Base-by-base conservation (phyloP, 768 basidiomycete species). In the Sporobolomyces pararoseus region DNA sequence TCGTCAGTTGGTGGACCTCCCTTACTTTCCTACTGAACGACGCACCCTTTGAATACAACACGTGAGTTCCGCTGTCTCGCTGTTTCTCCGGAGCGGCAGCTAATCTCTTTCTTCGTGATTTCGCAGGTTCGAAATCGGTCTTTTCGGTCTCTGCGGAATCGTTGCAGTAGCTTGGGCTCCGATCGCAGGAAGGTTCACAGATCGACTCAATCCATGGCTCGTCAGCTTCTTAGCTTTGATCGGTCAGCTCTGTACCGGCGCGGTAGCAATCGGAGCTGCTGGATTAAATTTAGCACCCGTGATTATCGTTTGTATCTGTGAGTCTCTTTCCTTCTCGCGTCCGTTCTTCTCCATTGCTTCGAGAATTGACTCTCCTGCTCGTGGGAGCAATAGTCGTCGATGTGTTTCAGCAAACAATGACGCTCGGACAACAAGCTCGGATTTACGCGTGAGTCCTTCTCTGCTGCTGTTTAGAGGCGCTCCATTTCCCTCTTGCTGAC, bases 281-380 rank as follows among this genome's bases (percentile, higher is more conserved):
- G 87, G 89, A 0, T 82, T 87, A 50, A 85, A 84, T 75, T 83
- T 91, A 39, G 86, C 83, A 0, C 89, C 87, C 1, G 86, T 91
- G 14, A 82, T 90, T 68, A 81, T 91, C 35, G 83, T 84, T 1
- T 86, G 86, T 49, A 84, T 91, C 65, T 85, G 89, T 31, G 79
- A 72, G 77, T 58, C 19, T 16, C 13, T 12, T 47, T n/a, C n/a
- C n/a, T n/a, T n/a, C n/a, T n/a, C n/a, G n/a, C n/a, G n/a, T n/a
- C n/a, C n/a, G n/a, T n/a, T n/a, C n/a, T n/a, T n/a, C n/a, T n/a
- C n/a, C n/a, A n/a, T n/a, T n/a, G n/a, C n/a, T n/a, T n/a, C n/a
- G n/a, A n/a, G n/a, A n/a, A n/a, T n/a, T n/a, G n/a, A n/a, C n/a
- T n/a, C n/a, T n/a, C n/a, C n/a, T n/a, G n/a, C n/a, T 42, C 17